These are phyloP conservation scores for Brassica cretica DNA, from an alignment of 345 rosid genomes.

Conservation along the genomic window DNA sequence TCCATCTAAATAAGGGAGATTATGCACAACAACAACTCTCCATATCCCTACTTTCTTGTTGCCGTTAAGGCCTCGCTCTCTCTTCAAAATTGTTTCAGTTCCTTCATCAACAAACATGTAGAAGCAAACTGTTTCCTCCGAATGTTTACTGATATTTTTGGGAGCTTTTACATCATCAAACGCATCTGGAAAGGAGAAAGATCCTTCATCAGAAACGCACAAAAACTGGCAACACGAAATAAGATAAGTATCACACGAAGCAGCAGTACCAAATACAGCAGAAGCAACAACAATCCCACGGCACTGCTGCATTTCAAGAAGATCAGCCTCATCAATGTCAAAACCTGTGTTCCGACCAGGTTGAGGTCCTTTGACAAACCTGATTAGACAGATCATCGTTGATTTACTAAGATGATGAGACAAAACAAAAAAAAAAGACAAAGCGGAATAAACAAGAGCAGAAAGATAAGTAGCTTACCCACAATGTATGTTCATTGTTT, in stretches of 20 bases:
- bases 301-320: constrained; percentile 88
- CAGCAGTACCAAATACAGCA: constrained; percentile 80
- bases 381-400: constrained; percentile 28
- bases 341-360: constrained; percentile 84
- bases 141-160: constrained; percentile 68
- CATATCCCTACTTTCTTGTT: constrained; percentile 75
- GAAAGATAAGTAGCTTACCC: constrained; percentile 65
- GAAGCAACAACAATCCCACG: constrained; percentile 89
- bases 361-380: constrained; percentile 86
- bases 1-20: constrained; percentile 84
- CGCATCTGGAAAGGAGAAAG: constrained; percentile 58
- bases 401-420: background rate
- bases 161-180: constrained; percentile 93
- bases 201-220: constrained; percentile 30
- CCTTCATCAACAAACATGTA: constrained; percentile 95
- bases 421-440: background rate
- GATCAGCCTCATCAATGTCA: constrained; percentile 80
- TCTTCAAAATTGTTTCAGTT: constrained; percentile 80
- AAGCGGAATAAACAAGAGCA: background rate
- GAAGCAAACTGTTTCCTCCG: constrained; percentile 80
- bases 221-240: constrained; percentile 6
- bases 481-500: constrained; percentile 83
- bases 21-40: constrained; percentile 85
- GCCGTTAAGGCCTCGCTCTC: constrained; percentile 51
- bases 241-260: constrained; percentile 21